Evolutionary conservation across 305 asterid genomes (phyloP).

Genomic region (Solanum hybrid): DNA sequence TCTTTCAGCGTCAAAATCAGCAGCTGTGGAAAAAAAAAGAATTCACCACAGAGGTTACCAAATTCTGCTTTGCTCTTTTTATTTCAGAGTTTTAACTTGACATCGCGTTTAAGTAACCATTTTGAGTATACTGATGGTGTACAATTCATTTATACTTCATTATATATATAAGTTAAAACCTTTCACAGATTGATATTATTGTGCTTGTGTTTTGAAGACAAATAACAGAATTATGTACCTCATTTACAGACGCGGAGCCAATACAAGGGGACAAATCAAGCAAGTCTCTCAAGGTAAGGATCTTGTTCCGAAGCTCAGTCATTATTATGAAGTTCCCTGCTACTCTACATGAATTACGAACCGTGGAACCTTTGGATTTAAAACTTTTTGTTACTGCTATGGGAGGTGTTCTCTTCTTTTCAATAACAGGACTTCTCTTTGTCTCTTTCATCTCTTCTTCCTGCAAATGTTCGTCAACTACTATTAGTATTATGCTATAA

Average conservation of each 20-base stretch:
- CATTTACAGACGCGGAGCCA: slow-evolving; percentile 47
- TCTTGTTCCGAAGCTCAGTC: slow-evolving; percentile 53
- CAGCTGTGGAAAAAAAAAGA: slow-evolving; percentile 31
- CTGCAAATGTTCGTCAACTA: slow-evolving; percentile 22
- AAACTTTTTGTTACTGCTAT: slow-evolving; percentile 18
- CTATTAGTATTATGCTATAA: background rate
- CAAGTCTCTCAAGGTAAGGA: slow-evolving; percentile 64
- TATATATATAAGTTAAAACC: background rate
- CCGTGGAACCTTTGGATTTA: slow-evolving; percentile 18
- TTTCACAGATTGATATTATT: background rate
- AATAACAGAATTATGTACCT: slow-evolving; percentile 31
- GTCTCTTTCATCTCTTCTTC: slow-evolving; percentile 23
- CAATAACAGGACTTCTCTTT: slow-evolving; percentile 9
- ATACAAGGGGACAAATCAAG: slow-evolving; percentile 71
- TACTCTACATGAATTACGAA: slow-evolving; percentile 29
- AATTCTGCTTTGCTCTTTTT: background rate
- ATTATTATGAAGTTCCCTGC: slow-evolving; percentile 39
- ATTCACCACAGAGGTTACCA: background rate
- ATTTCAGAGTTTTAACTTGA: background rate
- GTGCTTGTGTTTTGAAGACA: background rate
- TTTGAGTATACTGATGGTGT: background rate
- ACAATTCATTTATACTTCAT: background rate
- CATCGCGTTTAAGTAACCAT: background rate
- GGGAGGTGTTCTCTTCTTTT: background rate
- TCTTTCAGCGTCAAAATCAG: slow-evolving; percentile 61